Percentiles rank a stretch among this genome's conserved stretches.
Conservation (phyloP, 192 early-diverging fungal species). For the Entomortierella beljakovae region DNA sequence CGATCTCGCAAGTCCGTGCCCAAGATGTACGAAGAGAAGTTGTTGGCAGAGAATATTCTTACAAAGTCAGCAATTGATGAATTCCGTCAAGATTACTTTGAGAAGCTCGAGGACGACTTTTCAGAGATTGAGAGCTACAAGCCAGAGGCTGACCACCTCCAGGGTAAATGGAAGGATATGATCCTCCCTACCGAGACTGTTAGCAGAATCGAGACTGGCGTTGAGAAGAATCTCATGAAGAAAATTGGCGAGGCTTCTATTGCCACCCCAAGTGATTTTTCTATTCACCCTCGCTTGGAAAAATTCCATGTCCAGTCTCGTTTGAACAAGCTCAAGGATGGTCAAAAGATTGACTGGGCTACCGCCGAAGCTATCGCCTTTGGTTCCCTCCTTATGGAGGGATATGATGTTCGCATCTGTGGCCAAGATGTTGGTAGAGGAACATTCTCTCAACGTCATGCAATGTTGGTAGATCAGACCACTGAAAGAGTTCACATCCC, state of each 20-base stretch:
- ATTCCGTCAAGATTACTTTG: slow-evolving; percentile 70
- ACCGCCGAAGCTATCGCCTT: slow-evolving; percentile 94
- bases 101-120: slow-evolving; percentile 69
- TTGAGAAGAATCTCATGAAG: slow-evolving; percentile 68
- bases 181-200: slow-evolving; percentile 69
- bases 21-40: slow-evolving; percentile 84
- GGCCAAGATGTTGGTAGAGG: slow-evolving; percentile 98
- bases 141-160: slow-evolving; percentile 70
- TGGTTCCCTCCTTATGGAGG: slow-evolving; percentile 87
- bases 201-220: slow-evolving; percentile 57
- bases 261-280: slow-evolving; percentile 71
- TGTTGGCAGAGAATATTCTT: slow-evolving; percentile 68
- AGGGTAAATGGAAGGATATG: slow-evolving; percentile 87
- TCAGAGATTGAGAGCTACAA: slow-evolving; percentile 69
- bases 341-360: slow-evolving; percentile 90
- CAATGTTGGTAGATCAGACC: slow-evolving; percentile 94
- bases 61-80: slow-evolving; percentile 58
- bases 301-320: slow-evolving; percentile 94
- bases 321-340: slow-evolving; percentile 74
- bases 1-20: slow-evolving; percentile 87
- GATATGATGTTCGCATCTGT: slow-evolving; percentile 91
- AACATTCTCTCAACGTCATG: slow-evolving; percentile 97
- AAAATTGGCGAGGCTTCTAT: slow-evolving; percentile 86
- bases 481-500: slow-evolving; percentile 90
- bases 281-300: slow-evolving; percentile 83